Percentiles rank a stretch among this genome's conserved stretches.
These are phyloP conservation scores for Powellomyces hirtus DNA, from an alignment of 192 early-diverging fungal genomes.

Conservation along the genomic window DNA sequence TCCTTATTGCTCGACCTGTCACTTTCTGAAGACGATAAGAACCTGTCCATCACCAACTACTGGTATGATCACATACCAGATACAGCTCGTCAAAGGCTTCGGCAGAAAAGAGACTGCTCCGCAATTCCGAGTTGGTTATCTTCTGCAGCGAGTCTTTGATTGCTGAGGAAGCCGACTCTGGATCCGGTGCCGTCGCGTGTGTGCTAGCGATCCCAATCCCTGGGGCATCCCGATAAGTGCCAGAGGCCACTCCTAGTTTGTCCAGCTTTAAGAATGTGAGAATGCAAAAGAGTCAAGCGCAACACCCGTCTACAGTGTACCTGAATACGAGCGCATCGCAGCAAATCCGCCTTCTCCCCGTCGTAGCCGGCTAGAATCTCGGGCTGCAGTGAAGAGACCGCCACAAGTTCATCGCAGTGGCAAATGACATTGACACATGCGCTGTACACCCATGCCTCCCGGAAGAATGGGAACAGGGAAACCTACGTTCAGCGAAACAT, in stretches of 20 bases:
- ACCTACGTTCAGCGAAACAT: constrained; percentile 27
- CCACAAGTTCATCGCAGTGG: constrained; percentile 75
- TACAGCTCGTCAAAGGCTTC: constrained; percentile 75
- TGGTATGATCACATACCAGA: constrained; percentile 48
- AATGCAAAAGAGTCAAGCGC: too few relatives aligned
- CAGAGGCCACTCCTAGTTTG: constrained; percentile 62
- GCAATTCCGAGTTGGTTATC: constrained; percentile 68
- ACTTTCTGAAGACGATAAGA: constrained; percentile 44
- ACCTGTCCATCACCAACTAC: neutral
- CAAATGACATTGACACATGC: constrained; percentile 72
- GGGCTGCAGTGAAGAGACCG: constrained; percentile 40
- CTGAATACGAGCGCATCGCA: constrained; percentile 74
- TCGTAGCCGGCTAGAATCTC: constrained; percentile 58
- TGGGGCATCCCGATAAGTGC: constrained; percentile 14
- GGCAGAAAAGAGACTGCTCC: constrained; percentile 52
- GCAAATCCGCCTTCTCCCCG: constrained; percentile 70
- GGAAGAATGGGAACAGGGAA: constrained; percentile 56
- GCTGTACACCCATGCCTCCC: constrained; percentile 80
- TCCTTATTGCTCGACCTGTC: constrained; percentile 63
- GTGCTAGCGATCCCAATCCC: too few relatives aligned
- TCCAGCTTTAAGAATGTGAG: constrained; percentile 56
- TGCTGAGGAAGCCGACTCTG: neutral
- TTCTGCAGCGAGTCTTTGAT: constrained; percentile 14
- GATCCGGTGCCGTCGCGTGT: too few relatives aligned
- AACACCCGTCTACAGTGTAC: too few relatives aligned